These are phyloP conservation scores for Phenoliferia sp. DNA, from an alignment of 1,284 basidiomycete genomes.

Conservation along the genomic window DNA sequence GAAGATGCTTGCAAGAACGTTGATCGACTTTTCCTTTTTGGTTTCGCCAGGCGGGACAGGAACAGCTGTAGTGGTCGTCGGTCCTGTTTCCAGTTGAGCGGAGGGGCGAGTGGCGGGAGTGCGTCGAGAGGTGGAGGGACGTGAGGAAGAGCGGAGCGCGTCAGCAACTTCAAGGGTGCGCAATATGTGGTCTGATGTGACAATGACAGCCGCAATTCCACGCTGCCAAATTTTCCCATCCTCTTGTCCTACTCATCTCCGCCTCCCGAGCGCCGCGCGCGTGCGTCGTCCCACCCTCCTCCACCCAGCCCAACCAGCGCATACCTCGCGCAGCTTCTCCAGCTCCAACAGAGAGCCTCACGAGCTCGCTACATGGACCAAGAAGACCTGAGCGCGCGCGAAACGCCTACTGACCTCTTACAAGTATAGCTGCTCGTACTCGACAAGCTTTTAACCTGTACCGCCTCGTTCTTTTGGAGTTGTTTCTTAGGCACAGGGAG, in stretches of 20 bases:
- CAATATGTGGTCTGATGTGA: too few relatives aligned
- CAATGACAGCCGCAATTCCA: background rate
- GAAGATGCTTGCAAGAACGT: slow-evolving; percentile 60
- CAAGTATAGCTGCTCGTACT: background rate
- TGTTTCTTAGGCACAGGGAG: too few relatives aligned
- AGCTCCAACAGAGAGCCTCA: too few relatives aligned
- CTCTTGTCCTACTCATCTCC: background rate
- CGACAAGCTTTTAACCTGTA: background rate
- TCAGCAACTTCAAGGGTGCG: background rate
- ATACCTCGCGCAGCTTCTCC: too few relatives aligned
- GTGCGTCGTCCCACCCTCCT: background rate
- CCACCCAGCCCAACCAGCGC: background rate
- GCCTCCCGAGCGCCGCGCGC: too few relatives aligned
- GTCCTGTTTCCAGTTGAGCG: background rate
- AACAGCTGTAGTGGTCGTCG: slow-evolving; percentile 54
- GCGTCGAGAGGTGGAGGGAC: background rate
- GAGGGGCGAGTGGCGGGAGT: background rate
- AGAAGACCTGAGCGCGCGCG: too few relatives aligned
- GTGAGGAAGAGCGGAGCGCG: background rate
- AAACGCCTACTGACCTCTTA: background rate
- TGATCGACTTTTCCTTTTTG: slow-evolving; percentile 52
- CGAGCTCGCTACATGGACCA: too few relatives aligned
- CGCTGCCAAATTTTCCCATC: background rate
- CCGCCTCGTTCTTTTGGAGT: background rate
- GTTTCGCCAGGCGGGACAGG: slow-evolving; percentile 47